Evolutionary conservation across 169 alveolate species (phyloP), one percentile per base, ranked within the genome.

Genomic region (Plasmodium adleri): DNA sequence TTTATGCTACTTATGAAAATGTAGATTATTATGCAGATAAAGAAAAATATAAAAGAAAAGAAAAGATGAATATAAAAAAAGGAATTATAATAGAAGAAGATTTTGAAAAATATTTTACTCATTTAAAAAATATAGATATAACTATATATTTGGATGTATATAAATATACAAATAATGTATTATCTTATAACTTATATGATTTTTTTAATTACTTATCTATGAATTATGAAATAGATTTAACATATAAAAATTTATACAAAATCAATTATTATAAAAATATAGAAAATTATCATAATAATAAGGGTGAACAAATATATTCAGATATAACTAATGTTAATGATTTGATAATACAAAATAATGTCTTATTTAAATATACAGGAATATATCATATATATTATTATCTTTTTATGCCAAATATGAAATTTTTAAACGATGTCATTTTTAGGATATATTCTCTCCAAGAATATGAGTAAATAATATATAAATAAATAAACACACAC

Each of bases 1-100:
- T 78, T 1, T 78, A 78, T 70, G 89, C 89, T 64, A 78, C 89
- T 17, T 78, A 78, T 66, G 89, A 78, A 67, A 78, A 78, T 78
- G 50, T 78, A 2, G 89, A 78, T 59, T 15, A 15, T 26, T 78
- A 78, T 66, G 89, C 89, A 49, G 89, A 78, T 66, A 78, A 66
- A 24, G 89, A 66, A 50, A 78, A 78, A 66, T 78, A 78, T 52
- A 63, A 78, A 78, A 78, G 76, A 78, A 78, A 28, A 20, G 71
- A 78, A 66, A 54, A 64, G 9, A 60, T 78, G 15, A 59, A 78
- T 63, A 59, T 59, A 78, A 78, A 66, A 66, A 78, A 78, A 78
- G 76, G 76, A 10, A 60, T 70, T 22, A 70, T 59, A 17, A 63
- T 78, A 28, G 43, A 64, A 78, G 72, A 64, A 66, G 89, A 78